A percentile compares a stretch with the other conserved stretches of the same genome.
phyloP scores from a whole-genome alignment of 2,329 filamentous ascomycete genomes.

The Beauveria australis region DNA sequence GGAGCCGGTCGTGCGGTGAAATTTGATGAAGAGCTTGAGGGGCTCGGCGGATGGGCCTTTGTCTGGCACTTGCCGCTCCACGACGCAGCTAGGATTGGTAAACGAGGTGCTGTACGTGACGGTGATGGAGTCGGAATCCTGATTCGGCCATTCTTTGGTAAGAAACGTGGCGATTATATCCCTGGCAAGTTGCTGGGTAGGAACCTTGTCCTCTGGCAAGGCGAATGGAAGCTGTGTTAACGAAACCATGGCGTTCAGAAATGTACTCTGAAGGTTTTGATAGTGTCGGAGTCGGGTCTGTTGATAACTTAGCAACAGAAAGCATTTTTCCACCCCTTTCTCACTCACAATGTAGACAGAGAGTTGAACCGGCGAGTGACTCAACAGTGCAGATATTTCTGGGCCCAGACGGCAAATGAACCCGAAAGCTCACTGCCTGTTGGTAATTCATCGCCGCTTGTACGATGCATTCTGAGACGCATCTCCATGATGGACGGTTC shows the following conservation, averaged over 20 bases:
- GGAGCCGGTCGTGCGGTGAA: constrained; percentile 3
- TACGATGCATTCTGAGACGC: background rate
- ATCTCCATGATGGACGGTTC: background rate
- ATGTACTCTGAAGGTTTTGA: background rate
- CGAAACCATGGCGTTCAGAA: background rate
- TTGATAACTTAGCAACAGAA: background rate
- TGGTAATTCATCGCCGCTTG: background rate
- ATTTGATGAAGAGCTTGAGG: constrained; percentile 15
- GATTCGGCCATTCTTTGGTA: constrained; percentile 11
- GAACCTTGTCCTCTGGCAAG: constrained; percentile 10
- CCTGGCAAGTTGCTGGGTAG: constrained; percentile 6
- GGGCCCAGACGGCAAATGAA: background rate
- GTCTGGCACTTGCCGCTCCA: constrained; percentile 5
- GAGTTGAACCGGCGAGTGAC: background rate
- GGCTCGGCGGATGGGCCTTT: constrained; percentile 3
- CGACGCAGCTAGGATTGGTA: constrained; percentile 12
- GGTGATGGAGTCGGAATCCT: constrained; percentile 10
- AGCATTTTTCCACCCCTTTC: background rate
- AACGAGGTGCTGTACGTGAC: constrained; percentile 9
- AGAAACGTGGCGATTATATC: constrained; percentile 14
- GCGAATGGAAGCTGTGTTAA: constrained; percentile 4
- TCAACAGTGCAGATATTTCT: background rate
- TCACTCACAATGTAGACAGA: background rate
- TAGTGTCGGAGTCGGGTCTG: background rate
- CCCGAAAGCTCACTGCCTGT: background rate